phyloP scores from a whole-genome alignment of 129 eudicot genomes.

The Saussurea involucrata region DNA sequence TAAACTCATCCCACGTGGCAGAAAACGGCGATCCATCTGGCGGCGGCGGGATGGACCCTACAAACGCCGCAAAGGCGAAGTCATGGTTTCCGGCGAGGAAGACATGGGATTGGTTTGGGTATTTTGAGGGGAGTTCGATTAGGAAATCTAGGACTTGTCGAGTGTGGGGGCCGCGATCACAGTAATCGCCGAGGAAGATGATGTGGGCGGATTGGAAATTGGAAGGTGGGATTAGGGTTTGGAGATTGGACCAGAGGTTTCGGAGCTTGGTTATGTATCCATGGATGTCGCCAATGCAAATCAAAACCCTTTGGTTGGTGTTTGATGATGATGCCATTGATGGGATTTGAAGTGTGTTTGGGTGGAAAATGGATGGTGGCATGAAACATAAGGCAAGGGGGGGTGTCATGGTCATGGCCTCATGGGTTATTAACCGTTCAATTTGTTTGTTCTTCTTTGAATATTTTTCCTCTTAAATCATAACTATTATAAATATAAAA shows the following conservation, averaged over 20 bases:
- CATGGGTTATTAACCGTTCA: background rate
- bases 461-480: too few species aligned
- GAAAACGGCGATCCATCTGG: constrained; percentile 45
- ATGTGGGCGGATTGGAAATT: constrained; percentile 22
- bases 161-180: constrained; percentile 79
- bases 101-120: constrained; percentile 80
- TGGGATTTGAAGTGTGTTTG: background rate
- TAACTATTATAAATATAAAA: too few species aligned
- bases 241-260: constrained; percentile 37
- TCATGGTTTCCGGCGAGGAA: constrained; percentile 87
- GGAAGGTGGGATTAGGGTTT: constrained; percentile 17
- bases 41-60: constrained; percentile 63
- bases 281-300: constrained; percentile 42
- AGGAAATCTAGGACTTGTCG: constrained; percentile 63
- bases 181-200: constrained; percentile 88
- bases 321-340: background rate
- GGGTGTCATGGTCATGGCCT: too few species aligned
- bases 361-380: constrained; percentile 5
- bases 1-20: constrained; percentile 69
- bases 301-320: constrained; percentile 10
- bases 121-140: constrained; percentile 52
- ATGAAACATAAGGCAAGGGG: background rate
- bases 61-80: constrained; percentile 70
- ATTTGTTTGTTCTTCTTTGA: too few species aligned
- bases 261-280: constrained; percentile 34